Evolutionary conservation across 441 rosid genomes (phyloP).

Genomic region (Gossypium trilobum): DNA sequence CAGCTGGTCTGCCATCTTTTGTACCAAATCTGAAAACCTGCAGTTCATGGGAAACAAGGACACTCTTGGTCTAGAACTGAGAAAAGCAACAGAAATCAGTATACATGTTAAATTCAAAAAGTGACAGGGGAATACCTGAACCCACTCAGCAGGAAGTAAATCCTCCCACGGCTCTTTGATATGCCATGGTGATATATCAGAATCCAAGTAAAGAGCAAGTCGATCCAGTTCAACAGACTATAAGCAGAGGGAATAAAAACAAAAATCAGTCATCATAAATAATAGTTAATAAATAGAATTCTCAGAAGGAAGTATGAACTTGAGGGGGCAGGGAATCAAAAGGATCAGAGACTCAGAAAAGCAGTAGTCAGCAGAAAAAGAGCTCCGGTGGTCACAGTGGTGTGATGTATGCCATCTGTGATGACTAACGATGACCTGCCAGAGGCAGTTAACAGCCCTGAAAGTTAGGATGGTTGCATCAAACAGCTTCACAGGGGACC

Average conservation of each 20-base stretch:
- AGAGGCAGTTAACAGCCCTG: neutral
- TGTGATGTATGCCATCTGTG: neutral
- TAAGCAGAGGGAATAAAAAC: conserved; percentile 14
- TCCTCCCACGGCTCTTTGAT: conserved; percentile 78
- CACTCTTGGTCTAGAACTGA: conserved; percentile 1
- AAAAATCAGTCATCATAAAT: conserved; percentile 10
- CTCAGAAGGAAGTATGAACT: neutral
- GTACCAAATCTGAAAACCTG: conserved; percentile 90
- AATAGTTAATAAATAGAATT: neutral
- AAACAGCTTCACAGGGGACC: neutral
- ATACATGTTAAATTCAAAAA: conserved; percentile 5
- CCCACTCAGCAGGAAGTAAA: conserved; percentile 87
- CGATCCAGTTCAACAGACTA: conserved; percentile 89
- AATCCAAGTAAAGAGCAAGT: conserved; percentile 91
- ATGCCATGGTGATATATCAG: conserved; percentile 82
- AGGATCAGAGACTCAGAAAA: neutral
- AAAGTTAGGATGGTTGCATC: neutral
- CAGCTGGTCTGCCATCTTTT: conserved; percentile 70
- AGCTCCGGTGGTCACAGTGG: neutral
- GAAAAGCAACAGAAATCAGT: neutral
- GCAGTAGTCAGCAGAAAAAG: neutral
- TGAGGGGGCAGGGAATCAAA: neutral
- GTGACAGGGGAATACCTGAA: conserved; percentile 50
- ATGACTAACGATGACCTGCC: neutral
- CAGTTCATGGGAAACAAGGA: conserved; percentile 17